Evolutionary conservation across 1,139 yeast genomes (phyloP).

Genomic region (Geotrichum australiense): DNA sequence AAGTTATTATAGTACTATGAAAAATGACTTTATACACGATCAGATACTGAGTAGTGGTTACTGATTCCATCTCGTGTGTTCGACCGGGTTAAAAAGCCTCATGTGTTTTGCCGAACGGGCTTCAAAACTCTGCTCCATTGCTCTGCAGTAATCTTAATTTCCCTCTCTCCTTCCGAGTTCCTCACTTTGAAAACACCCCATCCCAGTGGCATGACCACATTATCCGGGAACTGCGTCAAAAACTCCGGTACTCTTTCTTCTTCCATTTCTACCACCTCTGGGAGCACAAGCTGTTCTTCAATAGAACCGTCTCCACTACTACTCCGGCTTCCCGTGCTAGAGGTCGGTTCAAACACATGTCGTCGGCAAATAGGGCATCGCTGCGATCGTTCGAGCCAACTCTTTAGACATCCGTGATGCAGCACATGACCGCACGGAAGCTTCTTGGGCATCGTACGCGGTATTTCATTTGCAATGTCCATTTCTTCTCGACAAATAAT

Average conservation of each 20-base stretch:
- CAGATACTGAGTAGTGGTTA: no score
- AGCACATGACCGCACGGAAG: conserved; percentile 80
- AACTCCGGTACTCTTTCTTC: not conserved
- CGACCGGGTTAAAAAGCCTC: no score
- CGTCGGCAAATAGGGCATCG: conserved; percentile 88
- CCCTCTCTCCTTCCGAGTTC: not conserved
- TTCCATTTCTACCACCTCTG: not conserved
- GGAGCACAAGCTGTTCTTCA: not conserved
- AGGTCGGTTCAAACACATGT: conserved; percentile 42
- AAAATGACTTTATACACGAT: no score
- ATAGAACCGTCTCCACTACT: no score
- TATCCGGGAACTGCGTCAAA: not conserved
- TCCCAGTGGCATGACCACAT: not conserved
- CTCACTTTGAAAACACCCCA: conserved; percentile 1
- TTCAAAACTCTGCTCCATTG: conserved; percentile 1
- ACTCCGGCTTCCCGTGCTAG: not conserved
- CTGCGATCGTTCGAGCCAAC: conserved; percentile 90
- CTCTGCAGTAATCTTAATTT: not conserved
- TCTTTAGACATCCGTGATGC: conserved; percentile 83
- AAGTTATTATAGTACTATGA: no score
- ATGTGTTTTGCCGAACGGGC: no score
- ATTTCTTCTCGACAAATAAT: conserved; percentile 84
- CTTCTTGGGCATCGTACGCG: conserved; percentile 61
- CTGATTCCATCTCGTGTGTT: no score
- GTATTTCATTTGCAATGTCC: conserved; percentile 37